Conservation (phyloP, 2,329 filamentous ascomycete species). For the Phoma sp. region DNA sequence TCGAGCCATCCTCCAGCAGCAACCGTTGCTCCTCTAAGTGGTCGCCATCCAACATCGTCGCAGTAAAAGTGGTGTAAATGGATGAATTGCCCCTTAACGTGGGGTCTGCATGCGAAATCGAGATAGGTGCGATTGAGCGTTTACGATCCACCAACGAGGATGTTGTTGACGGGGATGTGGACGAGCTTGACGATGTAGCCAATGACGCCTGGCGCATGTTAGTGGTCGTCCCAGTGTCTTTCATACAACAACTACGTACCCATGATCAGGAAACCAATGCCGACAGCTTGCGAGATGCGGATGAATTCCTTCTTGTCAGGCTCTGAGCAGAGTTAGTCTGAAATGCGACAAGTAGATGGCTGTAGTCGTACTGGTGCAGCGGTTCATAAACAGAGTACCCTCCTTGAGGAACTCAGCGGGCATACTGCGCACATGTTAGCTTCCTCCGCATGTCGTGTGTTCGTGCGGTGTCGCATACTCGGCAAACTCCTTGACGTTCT, state of each 20-base stretch:
- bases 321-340: constrained; percentile 49
- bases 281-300: constrained; percentile 59
- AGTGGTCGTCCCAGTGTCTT: not conserved
- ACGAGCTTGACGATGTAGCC: constrained; percentile 61
- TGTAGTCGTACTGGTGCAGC: constrained; percentile 51
- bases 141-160: constrained; percentile 55
- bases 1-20: not conserved
- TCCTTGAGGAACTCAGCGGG: constrained; percentile 54
- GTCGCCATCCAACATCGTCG: not conserved
- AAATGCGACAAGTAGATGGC: not conserved
- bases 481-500: constrained; percentile 73
- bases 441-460: not conserved
- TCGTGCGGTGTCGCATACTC: constrained; percentile 52
- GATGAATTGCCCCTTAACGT: constrained; percentile 15
- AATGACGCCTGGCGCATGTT: constrained; percentile 48
- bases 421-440: constrained; percentile 41
- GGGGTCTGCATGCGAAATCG: constrained; percentile 20
- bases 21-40: not conserved
- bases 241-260: constrained; percentile 27
- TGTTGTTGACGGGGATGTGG: constrained; percentile 62
- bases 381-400: constrained; percentile 57
- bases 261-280: constrained; percentile 61
- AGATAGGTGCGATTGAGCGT: constrained; percentile 9
- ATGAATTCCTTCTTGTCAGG: constrained; percentile 49
- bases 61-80: constrained; percentile 22